These are phyloP conservation scores for Hanseniaspora taiwanica DNA, from an alignment of 805 yeast genomes.

Conservation along the genomic window DNA sequence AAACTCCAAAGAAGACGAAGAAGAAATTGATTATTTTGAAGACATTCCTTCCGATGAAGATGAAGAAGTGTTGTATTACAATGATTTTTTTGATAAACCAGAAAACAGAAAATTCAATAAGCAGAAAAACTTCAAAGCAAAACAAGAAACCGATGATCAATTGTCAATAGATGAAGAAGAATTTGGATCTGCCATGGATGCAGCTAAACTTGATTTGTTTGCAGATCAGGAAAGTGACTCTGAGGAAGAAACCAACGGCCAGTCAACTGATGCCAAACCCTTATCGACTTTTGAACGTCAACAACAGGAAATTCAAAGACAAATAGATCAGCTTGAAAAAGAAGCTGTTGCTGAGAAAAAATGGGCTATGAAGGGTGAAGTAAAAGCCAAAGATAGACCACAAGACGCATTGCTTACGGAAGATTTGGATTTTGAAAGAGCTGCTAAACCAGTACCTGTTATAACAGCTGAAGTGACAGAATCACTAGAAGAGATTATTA, in stretches of 20 bases:
- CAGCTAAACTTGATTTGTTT: constrained; percentile 51
- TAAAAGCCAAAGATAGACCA: constrained; percentile 67
- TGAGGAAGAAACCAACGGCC: constrained; percentile 8
- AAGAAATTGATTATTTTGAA: constrained; percentile 34
- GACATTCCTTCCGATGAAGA: constrained; percentile 41
- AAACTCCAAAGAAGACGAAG: constrained; percentile 22
- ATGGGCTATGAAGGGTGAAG: constrained; percentile 95
- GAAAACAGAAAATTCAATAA: constrained; percentile 5
- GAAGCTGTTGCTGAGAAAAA: constrained; percentile 83
- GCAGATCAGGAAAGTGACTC: constrained; percentile 27
- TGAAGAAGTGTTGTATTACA: constrained; percentile 44
- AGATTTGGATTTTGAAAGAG: constrained; percentile 79
- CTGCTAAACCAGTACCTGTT: constrained; percentile 91
- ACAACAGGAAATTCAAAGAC: constrained; percentile 60
- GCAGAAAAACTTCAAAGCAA: constrained; percentile 6
- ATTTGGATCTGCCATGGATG: constrained; percentile 44
- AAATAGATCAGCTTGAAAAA: constrained; percentile 67
- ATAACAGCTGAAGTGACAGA: constrained; percentile 84
- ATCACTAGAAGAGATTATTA: constrained; percentile 74
- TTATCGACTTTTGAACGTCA: constrained; percentile 75
- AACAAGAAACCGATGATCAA: constrained; percentile 20
- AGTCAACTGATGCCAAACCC: constrained; percentile 12
- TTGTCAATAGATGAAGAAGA: constrained; percentile 46
- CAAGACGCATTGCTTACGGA: constrained; percentile 72
- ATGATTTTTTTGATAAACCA: constrained; percentile 50